Evolutionary conservation across 2,329 filamentous ascomycete species (phyloP).

Genomic region (Botrytis pseudocinerea): DNA sequence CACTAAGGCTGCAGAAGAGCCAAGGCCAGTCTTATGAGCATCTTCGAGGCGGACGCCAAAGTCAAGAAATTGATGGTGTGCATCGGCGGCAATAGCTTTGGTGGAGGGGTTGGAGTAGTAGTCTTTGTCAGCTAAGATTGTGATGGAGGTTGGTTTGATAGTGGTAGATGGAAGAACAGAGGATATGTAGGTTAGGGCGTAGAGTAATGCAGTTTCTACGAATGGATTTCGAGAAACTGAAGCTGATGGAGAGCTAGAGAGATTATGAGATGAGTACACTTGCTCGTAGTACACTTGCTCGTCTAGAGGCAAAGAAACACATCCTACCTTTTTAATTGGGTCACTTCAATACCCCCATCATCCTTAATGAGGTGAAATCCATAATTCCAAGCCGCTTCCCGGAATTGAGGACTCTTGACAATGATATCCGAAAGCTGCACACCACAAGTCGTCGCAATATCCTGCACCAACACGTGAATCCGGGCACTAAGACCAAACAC

Average conservation of each 20-base stretch:
- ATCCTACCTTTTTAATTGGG: slow-evolving; percentile 74
- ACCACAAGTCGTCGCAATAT: slow-evolving; percentile 60
- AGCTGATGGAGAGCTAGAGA: slow-evolving; percentile 22
- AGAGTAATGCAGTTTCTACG: slow-evolving; percentile 86
- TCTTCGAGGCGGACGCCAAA: slow-evolving; percentile 74
- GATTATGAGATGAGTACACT: slow-evolving; percentile 8
- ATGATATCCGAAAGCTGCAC: slow-evolving; percentile 72
- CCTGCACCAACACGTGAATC: slow-evolving; percentile 63
- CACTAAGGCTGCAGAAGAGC: slow-evolving; percentile 90
- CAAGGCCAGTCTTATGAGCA: slow-evolving; percentile 94
- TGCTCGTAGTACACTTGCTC: background rate
- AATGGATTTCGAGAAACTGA: slow-evolving; percentile 69
- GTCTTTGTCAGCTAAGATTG: slow-evolving; percentile 90
- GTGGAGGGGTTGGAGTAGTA: slow-evolving; percentile 80
- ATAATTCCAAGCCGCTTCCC: slow-evolving; percentile 85
- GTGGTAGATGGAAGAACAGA: slow-evolving; percentile 44
- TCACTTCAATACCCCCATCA: slow-evolving; percentile 77
- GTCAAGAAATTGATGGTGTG: slow-evolving; percentile 63
- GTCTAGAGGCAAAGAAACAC: slow-evolving; percentile 17
- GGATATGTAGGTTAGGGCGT: slow-evolving; percentile 79
- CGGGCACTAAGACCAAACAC: slow-evolving; percentile 67
- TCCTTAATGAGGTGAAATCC: slow-evolving; percentile 69
- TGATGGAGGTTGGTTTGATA: slow-evolving; percentile 71
- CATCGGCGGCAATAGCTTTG: slow-evolving; percentile 40
- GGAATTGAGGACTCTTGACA: slow-evolving; percentile 89